Evolutionary conservation across 345 rosid genomes (phyloP), one percentile per base, ranked within the genome.

Genomic region (Isatis tinctoria): DNA sequence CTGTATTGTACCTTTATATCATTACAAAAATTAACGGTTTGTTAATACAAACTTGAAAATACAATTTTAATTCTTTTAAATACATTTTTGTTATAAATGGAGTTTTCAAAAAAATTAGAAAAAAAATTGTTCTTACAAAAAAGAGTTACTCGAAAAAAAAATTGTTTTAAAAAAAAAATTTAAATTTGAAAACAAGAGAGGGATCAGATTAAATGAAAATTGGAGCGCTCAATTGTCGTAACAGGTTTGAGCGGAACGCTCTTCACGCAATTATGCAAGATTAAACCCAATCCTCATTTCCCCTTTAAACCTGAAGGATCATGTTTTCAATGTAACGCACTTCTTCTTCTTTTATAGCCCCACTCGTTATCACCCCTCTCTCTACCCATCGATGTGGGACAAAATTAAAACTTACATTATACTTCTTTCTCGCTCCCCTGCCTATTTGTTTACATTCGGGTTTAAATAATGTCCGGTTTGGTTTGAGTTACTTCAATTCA

Each of bases 241-340:
- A 72, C 32, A 73, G 70, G 64, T 73, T 73, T 63, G 76, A 53
- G 76, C 69, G 63, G 74, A 41, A 63, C 76, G 64, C 70, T 35
- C 76, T 17, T 72, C 76, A 2, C 64, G 35, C 69, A 17, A 3
- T n/a, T 1, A 9, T 1, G 57, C 56, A 47, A 73, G 77, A 53
- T 32, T 73, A 20, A 22, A 32, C 60, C 77, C 70, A 20, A 41
- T 73, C 77, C 28, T 73, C 77, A 73, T 30, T 53, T 73, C 76
- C 77, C 70, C 70, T 64, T 41, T 73, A 62, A 73, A 69, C 70
- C 77, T 73, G 77, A 73, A 73, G 77, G 77, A 73, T 73, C 77
- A 73, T 73, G 4, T 1, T 0, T 72, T 10, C 0, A 0, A 1
- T 10, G 3, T 0, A 0, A 0, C 0, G 4, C 10, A 56, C 40